Evolutionary conservation across 1,139 yeast species (phyloP).

Genomic region (Blastobotrys petasosporus): DNA sequence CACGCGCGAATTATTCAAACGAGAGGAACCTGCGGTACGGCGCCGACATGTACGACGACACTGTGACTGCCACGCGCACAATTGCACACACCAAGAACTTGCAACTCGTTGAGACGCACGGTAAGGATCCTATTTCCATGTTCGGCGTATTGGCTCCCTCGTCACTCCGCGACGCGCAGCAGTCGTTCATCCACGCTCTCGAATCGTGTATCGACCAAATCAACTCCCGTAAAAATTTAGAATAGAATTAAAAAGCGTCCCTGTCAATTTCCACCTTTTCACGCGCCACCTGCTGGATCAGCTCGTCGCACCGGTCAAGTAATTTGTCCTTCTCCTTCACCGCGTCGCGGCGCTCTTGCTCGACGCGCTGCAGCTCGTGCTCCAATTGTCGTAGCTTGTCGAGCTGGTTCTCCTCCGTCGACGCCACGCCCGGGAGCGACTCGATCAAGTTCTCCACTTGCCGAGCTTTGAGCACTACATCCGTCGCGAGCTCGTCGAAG

Average conservation of each 20-base stretch:
- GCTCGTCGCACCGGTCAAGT: conserved; percentile 57
- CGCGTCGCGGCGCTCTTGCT: conserved; percentile 52
- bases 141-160: conserved; percentile 48
- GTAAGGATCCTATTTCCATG: conserved; percentile 42
- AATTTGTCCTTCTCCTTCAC: conserved; percentile 62
- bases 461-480: conserved; percentile 75
- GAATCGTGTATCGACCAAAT: conserved; percentile 30
- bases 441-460: conserved; percentile 84
- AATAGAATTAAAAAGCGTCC: not conserved
- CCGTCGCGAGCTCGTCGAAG: conserved; percentile 57
- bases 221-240: conserved; percentile 18
- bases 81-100: not conserved
- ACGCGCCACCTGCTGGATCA: conserved; percentile 57
- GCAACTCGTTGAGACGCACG: not conserved
- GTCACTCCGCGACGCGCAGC: conserved; percentile 41
- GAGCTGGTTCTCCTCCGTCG: conserved; percentile 69
- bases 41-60: conserved; percentile 30
- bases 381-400: conserved; percentile 58
- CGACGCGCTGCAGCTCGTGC: conserved; percentile 55
- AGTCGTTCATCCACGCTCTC: conserved; percentile 35
- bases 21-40: conserved; percentile 24
- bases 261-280: conserved; percentile 40
- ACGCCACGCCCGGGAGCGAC: conserved; percentile 89
- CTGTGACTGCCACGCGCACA: conserved; percentile 22
- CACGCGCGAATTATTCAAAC: conserved; percentile 30